phyloP scores from a whole-genome alignment of 2,329 filamentous ascomycete species.

The Penicillium sumatraense region DNA sequence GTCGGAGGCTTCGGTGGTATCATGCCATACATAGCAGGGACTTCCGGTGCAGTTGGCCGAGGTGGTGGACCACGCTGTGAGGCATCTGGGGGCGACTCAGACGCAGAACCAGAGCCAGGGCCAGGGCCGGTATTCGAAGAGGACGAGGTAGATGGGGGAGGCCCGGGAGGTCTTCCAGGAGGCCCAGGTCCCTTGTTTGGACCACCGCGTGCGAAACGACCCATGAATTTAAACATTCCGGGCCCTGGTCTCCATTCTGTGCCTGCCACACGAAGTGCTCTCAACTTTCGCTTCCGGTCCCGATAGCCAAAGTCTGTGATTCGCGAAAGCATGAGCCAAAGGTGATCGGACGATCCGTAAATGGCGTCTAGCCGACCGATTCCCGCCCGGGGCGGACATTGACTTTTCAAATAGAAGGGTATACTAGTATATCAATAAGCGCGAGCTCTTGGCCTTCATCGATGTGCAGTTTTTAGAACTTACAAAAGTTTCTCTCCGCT shows the following conservation, averaged over 20 bases:
- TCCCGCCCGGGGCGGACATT: slow-evolving; percentile 82
- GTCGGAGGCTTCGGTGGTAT: slow-evolving; percentile 47
- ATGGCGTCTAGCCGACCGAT: slow-evolving; percentile 77
- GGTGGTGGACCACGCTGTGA: slow-evolving; percentile 13
- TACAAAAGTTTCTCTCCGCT: slow-evolving; percentile 86
- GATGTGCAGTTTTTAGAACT: slow-evolving; percentile 44
- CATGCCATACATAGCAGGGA: slow-evolving; percentile 55
- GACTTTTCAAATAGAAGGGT: slow-evolving; percentile 79
- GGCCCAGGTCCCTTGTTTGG: slow-evolving; percentile 15
- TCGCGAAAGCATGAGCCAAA: slow-evolving; percentile 79
- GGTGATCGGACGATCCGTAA: slow-evolving; percentile 87
- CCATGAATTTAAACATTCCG: slow-evolving; percentile 50
- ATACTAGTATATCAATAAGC: slow-evolving; percentile 58
- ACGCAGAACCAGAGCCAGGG: background rate
- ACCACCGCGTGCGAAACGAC: slow-evolving; percentile 29
- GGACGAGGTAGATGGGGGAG: slow-evolving; percentile 6
- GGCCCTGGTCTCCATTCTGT: slow-evolving; percentile 60
- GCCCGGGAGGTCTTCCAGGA: slow-evolving; percentile 16
- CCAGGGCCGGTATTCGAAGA: background rate
- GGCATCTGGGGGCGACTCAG: slow-evolving; percentile 17
- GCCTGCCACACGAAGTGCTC: slow-evolving; percentile 64
- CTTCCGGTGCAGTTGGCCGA: slow-evolving; percentile 16
- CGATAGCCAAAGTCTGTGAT: slow-evolving; percentile 77
- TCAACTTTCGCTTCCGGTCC: slow-evolving; percentile 79
- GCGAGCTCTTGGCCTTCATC: background rate